phyloP scores from a whole-genome alignment of 192 early-diverging fungal species.

The Spizellomyces sp. region DNA sequence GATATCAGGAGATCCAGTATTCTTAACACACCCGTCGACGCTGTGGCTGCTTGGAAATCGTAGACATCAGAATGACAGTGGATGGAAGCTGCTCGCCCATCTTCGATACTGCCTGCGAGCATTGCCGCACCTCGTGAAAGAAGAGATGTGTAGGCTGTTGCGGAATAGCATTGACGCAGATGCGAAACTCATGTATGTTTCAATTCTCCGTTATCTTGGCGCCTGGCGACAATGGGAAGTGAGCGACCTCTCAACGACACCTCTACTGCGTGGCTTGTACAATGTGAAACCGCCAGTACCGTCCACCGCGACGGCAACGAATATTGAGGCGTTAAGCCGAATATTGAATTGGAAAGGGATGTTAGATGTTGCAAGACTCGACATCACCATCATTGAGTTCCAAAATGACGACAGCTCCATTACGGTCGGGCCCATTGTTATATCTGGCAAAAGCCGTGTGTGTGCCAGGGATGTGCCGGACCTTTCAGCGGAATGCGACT shows the following conservation, averaged over 20 bases:
- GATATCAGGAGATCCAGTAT: constrained; percentile 59
- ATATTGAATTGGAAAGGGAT: constrained; percentile 9
- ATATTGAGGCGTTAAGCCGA: background rate
- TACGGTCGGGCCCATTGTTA: constrained; percentile 24
- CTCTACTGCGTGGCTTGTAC: constrained; percentile 30
- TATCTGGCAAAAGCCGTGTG: too few relatives aligned
- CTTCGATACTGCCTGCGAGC: constrained; percentile 56
- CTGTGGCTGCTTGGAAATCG: constrained; percentile 64
- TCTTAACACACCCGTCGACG: constrained; percentile 65
- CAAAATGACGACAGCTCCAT: constrained; percentile 36
- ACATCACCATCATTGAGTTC: constrained; percentile 32
- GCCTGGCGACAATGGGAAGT: constrained; percentile 55
- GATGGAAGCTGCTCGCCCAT: constrained; percentile 75
- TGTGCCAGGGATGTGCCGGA: background rate
- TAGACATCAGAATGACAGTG: constrained; percentile 66
- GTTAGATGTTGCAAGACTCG: constrained; percentile 11
- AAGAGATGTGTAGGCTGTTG: background rate
- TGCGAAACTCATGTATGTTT: constrained; percentile 15
- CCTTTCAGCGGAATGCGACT: background rate
- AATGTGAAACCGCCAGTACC: constrained; percentile 3
- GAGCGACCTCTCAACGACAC: constrained; percentile 36
- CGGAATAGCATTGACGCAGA: background rate
- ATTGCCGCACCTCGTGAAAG: constrained; percentile 21
- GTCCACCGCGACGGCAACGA: background rate
- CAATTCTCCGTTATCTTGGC: constrained; percentile 18